Base-by-base conservation (phyloP, 495 filamentous ascomycete genomes). In the Daldinia grandis region DNA sequence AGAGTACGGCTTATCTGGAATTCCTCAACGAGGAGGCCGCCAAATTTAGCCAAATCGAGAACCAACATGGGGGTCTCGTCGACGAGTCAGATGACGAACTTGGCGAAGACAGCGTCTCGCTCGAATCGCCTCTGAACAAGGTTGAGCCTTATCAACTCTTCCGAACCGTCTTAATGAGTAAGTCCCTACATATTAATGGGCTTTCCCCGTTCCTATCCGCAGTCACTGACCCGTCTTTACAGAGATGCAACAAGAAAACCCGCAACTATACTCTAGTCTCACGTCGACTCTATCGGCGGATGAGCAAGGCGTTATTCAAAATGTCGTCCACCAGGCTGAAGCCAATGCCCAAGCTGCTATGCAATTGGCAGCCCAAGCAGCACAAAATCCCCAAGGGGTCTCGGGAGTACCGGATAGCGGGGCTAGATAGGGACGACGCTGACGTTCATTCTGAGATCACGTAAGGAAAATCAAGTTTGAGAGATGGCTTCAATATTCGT, bases 1-100 rank as follows among this genome's bases (percentile, higher is more conserved):
- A 99, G 80, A 93, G 92, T 75, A 89, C 91, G 19, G 93, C 95
- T 2, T 99, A 99, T 76, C 87, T 99, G 35, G 95, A 98, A 58
- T 99, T 99, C 83, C 80, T 99, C 53, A 95, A 94, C 72, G 90
- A 95, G 75, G 95, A 97, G 89, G 93, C 94, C 6, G 88, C 91
- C 73, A 97, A 96, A 78, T 95, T 95, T 75, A 85, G 87, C 54
- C 87, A 87, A 42, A 74, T 74, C 27, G 73, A 77, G 19, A 67
- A 58, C 9, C 67, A 73, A 28, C 71, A 76, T 28, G 68, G 60
- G 21, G 84, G 87, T 8, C 84, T 84, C 10, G 87, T 87, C 28
- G 73, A 81, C 7, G 88, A 89, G 8, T 91, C 91, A 25, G 93
- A 97, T 27, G 94, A 95, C 44, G 94, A 98, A 35, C 89, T 96